Evolutionary conservation across 1,284 basidiomycete species (phyloP), one percentile per base, ranked within the genome.

Genomic region (Rhodotorula sp.): DNA sequence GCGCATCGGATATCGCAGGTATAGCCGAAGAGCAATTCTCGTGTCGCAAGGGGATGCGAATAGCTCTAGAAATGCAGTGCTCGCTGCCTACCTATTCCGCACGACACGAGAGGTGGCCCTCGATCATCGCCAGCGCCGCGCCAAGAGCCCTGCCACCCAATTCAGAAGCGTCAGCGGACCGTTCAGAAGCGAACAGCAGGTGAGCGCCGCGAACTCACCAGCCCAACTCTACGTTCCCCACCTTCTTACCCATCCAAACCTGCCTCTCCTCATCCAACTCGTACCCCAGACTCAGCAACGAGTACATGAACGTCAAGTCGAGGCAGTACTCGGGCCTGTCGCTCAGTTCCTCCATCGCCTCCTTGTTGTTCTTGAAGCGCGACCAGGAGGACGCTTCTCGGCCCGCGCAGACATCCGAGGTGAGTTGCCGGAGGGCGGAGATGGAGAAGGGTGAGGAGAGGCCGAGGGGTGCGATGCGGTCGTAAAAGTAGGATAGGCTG

Each of bases 251-350:
- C 51, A 94, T 86, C 80, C 85, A 83, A 49, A 94, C 85, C 74
- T 87, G 84, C 71, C 91, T 81, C 49, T 82, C 83, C 51, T 86
- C 87, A 30, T 81, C 83, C 78, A 95, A 88, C 83, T 93, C 92
- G 81, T 94, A 92, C 58, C 91, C 88, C 0, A 94, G 83, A 66
- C 89, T 85, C 62, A 99, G 81, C 70, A 99, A 81, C 48, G 87
- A 89, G 79, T 96, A 88, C 92, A 95, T 93, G 80, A 94, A 99
- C 47, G 92, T 97, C 78, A 98, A 81, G 81, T 99, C 95, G 57
- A 98, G 85, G 81, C 95, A 99, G 83, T 89, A 92, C 82, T 98
- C 95, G 0, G 95, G 94, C 17, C 93, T 84, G 64, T 85, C 91
- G 62, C 87, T 83, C 19, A 98, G 83, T 78, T 96, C 94, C 0